Evolutionary conservation across 768 basidiomycete genomes (phyloP).

Genomic region (Termitomyces bulborhizus): DNA sequence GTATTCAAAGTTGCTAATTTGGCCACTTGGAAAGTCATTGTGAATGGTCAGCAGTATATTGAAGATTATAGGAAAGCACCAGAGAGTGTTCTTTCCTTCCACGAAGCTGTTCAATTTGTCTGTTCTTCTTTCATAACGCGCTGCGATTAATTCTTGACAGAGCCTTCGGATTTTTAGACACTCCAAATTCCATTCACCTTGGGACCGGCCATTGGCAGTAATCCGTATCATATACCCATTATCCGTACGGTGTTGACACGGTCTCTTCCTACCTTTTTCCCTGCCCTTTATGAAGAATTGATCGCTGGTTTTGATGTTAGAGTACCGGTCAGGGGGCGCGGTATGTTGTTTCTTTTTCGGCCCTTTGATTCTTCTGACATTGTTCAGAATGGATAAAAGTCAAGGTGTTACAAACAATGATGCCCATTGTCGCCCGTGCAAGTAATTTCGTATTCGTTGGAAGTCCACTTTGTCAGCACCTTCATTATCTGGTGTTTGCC

Average conservation of each 20-base stretch:
- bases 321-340: neutral
- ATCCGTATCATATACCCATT: neutral
- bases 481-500: neutral
- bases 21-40: slow-evolving; percentile 31
- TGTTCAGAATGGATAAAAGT: slow-evolving; percentile 20
- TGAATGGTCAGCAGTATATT: slow-evolving; percentile 23
- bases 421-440: slow-evolving; percentile 23
- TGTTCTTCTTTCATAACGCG: neutral
- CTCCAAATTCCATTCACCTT: neutral
- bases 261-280: neutral
- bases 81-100: neutral
- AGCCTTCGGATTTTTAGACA: too few species aligned
- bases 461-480: slow-evolving; percentile 22
- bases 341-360: neutral
- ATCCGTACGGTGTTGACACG: neutral
- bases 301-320: neutral
- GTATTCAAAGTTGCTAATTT: slow-evolving; percentile 10
- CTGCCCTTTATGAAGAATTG: neutral
- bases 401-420: slow-evolving; percentile 14
- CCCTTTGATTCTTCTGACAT: neutral
- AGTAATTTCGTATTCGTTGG: slow-evolving; percentile 30
- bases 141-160: too few species aligned
- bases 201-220: neutral
- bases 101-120: neutral
- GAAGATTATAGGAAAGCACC: slow-evolving; percentile 13